Conservation (phyloP, 306 rosid species). For the Cicer judaicum region DNA sequence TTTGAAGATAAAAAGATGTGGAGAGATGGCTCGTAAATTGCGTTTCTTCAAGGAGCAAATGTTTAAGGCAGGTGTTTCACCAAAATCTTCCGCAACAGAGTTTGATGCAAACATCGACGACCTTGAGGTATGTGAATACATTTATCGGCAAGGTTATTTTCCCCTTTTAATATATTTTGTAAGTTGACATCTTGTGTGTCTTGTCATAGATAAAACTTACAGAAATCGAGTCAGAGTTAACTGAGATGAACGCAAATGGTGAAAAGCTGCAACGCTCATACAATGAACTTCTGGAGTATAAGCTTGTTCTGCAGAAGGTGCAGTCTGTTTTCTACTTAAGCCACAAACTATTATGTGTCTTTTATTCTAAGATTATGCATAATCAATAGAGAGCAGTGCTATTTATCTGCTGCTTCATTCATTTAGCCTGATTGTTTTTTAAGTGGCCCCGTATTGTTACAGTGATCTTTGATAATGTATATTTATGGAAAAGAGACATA, state of each 20-base stretch:
- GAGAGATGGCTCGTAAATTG: constrained; percentile 94
- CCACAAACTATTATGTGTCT: constrained; percentile 8
- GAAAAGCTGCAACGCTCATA: constrained; percentile 90
- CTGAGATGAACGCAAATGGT: constrained; percentile 88
- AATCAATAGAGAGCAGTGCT: constrained; percentile 5
- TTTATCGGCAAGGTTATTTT: constrained; percentile 26
- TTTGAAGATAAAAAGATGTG: constrained; percentile 82
- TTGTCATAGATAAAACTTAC: constrained; percentile 77
- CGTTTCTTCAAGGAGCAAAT: constrained; percentile 94
- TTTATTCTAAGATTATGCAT: constrained; percentile 11
- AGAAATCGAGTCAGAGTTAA: constrained; percentile 87
- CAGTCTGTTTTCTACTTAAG: constrained; percentile 41
- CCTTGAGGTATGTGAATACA: constrained; percentile 68
- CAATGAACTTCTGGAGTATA: constrained; percentile 88
- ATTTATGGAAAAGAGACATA: neutral
- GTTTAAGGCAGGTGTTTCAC: constrained; percentile 73
- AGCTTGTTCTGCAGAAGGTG: constrained; percentile 93
- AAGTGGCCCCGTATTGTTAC: constrained; percentile 18
- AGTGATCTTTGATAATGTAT: constrained; percentile 32
- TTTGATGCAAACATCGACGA: constrained; percentile 69
- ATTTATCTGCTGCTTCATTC: constrained; percentile 14
- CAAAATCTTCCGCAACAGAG: constrained; percentile 51
- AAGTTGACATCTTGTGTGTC: constrained; percentile 40
- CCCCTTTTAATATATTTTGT: neutral
- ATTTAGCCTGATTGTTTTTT: constrained; percentile 18